Conservation (phyloP, 2,329 filamentous ascomycete genomes). For the Claviceps pusilla region DNA sequence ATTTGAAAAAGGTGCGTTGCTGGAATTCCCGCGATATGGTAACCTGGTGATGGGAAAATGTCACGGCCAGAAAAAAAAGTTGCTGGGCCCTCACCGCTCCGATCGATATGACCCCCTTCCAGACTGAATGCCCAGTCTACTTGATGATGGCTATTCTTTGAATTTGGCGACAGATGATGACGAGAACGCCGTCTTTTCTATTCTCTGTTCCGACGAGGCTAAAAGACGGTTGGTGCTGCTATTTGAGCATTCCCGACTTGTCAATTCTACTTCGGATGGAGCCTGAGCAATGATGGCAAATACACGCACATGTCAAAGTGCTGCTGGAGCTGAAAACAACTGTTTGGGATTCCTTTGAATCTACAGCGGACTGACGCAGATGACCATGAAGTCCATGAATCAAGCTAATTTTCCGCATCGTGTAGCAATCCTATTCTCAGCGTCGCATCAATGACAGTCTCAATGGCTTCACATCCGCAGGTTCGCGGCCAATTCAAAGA, state of each 20-base stretch:
- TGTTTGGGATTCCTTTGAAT: background rate
- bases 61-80: background rate
- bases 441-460: conserved; percentile 7
- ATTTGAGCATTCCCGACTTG: background rate
- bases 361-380: background rate
- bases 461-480: conserved; percentile 10
- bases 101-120: background rate
- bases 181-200: too few species aligned
- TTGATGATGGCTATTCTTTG: too few species aligned
- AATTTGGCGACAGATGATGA: too few species aligned
- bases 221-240: background rate
- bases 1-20: background rate
- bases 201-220: too few species aligned
- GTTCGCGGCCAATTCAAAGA: conserved; percentile 10
- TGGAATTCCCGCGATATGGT: too few species aligned
- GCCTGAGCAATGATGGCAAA: background rate
- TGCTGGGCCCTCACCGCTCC: background rate
- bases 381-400: background rate
- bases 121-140: background rate
- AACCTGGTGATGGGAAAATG: too few species aligned
- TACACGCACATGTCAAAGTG: background rate
- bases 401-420: background rate
- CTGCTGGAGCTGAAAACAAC: background rate
- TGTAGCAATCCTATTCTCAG: background rate
- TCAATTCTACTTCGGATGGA: background rate